Conservation (phyloP, 371 early-diverging fungal species). For the Syncephalastrum sp. region DNA sequence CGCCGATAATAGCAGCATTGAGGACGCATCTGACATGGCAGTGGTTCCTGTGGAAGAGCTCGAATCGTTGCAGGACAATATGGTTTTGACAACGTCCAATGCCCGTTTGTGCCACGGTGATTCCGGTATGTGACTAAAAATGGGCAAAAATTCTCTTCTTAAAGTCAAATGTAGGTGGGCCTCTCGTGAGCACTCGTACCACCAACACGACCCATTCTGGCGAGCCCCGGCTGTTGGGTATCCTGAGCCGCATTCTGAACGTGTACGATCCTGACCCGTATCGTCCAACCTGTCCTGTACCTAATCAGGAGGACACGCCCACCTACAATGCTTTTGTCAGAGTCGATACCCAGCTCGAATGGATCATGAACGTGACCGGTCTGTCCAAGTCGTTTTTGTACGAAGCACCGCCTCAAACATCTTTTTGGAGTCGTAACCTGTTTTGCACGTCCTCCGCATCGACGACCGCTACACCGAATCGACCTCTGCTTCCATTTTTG, state of each 20-base stretch:
- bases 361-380: slow-evolving; percentile 29
- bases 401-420: not conserved
- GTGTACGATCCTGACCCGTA: slow-evolving; percentile 35
- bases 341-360: slow-evolving; percentile 20
- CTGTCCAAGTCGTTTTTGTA: slow-evolving; percentile 9
- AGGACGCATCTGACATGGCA: slow-evolving; percentile 10
- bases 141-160: not conserved
- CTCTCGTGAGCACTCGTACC: slow-evolving; percentile 12
- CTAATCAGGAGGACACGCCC: slow-evolving; percentile 7
- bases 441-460: not conserved
- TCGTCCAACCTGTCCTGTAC: slow-evolving; percentile 28
- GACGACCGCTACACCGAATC: too few relatives aligned
- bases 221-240: slow-evolving; percentile 18
- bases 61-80: slow-evolving; percentile 6
- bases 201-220: slow-evolving; percentile 5
- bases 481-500: too few relatives aligned
- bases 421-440: not conserved
- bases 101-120: slow-evolving; percentile 37
- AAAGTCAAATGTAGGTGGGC: slow-evolving; percentile 20
- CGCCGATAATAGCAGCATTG: not conserved
- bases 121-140: slow-evolving; percentile 22
- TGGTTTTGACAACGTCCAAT: slow-evolving; percentile 14
- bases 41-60: not conserved
- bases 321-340: slow-evolving; percentile 29
- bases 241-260: slow-evolving; percentile 31